Evolutionary conservation across 1,139 yeast species (phyloP).

Genomic region (Kurtzmaniella quercitrusa): DNA sequence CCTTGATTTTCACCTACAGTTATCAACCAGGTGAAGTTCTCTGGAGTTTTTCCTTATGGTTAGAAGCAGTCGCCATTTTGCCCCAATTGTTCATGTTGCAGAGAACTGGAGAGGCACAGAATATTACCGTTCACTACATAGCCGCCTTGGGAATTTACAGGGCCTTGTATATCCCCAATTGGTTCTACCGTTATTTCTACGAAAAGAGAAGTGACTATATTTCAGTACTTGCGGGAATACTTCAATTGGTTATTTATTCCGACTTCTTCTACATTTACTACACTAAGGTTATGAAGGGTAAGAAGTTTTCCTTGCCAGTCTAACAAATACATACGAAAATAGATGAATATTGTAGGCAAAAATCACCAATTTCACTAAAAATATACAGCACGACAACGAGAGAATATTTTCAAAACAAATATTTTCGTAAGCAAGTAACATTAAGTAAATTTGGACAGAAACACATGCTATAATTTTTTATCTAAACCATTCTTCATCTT

Average conservation of each 20-base stretch:
- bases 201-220: constrained; percentile 70
- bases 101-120: constrained; percentile 84
- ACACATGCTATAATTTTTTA: no score
- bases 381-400: no score
- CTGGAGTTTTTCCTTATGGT: constrained; percentile 82
- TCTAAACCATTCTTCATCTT: no score
- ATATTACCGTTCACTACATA: constrained; percentile 85
- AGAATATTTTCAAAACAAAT: no score
- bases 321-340: constrained; percentile 16
- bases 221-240: constrained; percentile 71
- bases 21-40: constrained; percentile 59
- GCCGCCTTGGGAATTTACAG: constrained; percentile 91
- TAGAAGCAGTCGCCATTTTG: constrained; percentile 85
- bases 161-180: constrained; percentile 85
- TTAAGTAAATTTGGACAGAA: no score
- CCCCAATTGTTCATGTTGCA: constrained; percentile 92
- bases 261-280: constrained; percentile 95
- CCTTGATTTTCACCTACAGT: constrained; percentile 63
- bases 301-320: constrained; percentile 76
- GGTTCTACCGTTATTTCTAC: constrained; percentile 81
- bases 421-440: no score
- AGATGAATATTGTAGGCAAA: not conserved
- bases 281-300: constrained; percentile 71
- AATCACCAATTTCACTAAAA: no score
- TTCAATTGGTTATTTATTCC: constrained; percentile 84